Percentiles rank a stretch among this genome's conserved stretches.
phyloP scores from a whole-genome alignment of 805 yeast genomes.

The Candida berthetii region DNA sequence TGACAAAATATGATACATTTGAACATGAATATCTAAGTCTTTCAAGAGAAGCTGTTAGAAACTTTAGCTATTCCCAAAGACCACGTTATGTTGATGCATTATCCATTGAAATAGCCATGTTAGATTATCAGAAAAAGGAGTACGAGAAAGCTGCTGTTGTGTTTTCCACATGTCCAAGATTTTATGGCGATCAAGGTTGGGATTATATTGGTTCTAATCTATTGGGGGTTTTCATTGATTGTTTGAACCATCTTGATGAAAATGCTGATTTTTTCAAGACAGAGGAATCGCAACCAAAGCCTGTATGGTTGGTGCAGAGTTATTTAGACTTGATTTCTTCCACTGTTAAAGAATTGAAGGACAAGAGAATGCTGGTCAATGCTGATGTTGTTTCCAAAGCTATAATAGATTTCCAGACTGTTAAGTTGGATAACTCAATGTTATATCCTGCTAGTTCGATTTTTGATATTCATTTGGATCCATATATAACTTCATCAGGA shows the following conservation, averaged over 20 bases:
- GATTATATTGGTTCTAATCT: constrained; percentile 58
- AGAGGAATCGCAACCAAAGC: neutral
- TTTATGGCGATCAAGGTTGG: constrained; percentile 73
- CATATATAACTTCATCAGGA: constrained; percentile 18
- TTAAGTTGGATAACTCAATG: neutral
- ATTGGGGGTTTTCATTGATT: constrained; percentile 60
- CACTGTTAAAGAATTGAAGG: neutral
- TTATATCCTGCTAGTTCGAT: constrained; percentile 11
- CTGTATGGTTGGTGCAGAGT: constrained; percentile 3
- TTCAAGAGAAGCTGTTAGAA: constrained; percentile 51
- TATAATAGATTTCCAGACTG: too few relatives aligned
- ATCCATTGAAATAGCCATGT: constrained; percentile 71
- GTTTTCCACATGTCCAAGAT: constrained; percentile 61
- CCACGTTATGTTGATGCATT: constrained; percentile 66
- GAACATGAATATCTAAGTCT: constrained; percentile 37
- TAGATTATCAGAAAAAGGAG: constrained; percentile 52
- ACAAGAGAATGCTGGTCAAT: neutral
- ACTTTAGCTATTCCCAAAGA: constrained; percentile 45
- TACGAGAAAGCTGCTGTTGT: constrained; percentile 57
- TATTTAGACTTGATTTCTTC: constrained; percentile 7
- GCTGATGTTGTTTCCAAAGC: neutral
- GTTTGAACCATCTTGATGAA: constrained; percentile 42
- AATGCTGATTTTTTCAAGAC: constrained; percentile 14
- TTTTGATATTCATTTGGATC: constrained; percentile 19
- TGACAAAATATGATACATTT: constrained; percentile 29